Conservation (phyloP, 169 alveolate genomes). For the Sarcocystis neurona region DNA sequence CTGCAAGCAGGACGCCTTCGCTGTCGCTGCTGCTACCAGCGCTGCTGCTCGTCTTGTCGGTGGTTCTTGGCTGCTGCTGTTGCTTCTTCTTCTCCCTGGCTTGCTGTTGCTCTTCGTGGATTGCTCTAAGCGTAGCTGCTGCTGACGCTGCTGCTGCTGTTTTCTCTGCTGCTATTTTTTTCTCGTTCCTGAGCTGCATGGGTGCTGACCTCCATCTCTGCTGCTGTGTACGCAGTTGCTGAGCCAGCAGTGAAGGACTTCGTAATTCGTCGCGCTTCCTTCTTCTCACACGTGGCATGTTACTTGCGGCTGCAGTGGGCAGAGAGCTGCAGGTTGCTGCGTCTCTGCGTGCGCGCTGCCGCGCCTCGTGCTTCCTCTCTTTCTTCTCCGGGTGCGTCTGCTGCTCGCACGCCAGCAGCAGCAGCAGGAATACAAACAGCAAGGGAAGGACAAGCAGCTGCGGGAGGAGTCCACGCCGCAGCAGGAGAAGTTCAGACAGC, state of each 20-base stretch:
- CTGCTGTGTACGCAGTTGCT: conserved; percentile 50
- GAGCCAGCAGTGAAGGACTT: conserved; percentile 52
- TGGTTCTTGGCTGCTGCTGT: neutral
- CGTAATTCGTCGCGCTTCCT: conserved; percentile 24
- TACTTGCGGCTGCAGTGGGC: conserved; percentile 58
- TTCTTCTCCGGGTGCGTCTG: neutral
- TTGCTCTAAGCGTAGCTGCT: neutral
- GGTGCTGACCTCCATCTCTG: no score
- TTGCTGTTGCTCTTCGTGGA: neutral
- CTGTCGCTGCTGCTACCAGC: no score
- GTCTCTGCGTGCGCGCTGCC: neutral
- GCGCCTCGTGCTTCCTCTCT: neutral
- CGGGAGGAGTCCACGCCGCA: no score
- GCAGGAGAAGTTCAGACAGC: no score
- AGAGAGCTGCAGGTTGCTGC: conserved; percentile 25
- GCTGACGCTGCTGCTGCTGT: neutral
- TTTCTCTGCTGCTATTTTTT: neutral
- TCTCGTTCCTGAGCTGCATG: no score
- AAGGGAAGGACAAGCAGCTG: no score
- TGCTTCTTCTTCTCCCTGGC: neutral
- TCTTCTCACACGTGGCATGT: conserved; percentile 64
- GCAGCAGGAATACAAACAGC: no score
- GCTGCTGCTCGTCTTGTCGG: no score
- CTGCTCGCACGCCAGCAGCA: neutral
- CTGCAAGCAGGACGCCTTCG: no score